These are phyloP conservation scores for Penicillium freii DNA, from an alignment of 2,329 filamentous ascomycete genomes.

Conservation along the genomic window DNA sequence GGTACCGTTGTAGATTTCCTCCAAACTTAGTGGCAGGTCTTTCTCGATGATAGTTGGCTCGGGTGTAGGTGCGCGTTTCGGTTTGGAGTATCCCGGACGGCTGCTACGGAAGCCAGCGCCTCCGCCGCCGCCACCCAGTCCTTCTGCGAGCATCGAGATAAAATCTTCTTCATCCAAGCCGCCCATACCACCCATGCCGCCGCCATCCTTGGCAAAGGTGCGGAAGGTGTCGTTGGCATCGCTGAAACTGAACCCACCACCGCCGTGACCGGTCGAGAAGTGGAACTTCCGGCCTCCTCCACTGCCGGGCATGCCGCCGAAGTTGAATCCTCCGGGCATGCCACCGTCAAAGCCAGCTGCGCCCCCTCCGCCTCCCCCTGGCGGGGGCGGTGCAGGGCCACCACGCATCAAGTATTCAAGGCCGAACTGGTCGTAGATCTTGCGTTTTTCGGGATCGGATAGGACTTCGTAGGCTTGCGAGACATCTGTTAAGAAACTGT, in stretches of 20 bases:
- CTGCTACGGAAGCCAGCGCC: constrained; percentile 34
- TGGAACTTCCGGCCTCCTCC: constrained; percentile 50
- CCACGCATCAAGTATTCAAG: constrained; percentile 88
- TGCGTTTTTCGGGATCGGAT: constrained; percentile 93
- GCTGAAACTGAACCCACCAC: constrained; percentile 75
- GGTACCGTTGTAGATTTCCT: constrained; percentile 82
- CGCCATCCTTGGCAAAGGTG: constrained; percentile 69
- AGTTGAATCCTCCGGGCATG: constrained; percentile 54
- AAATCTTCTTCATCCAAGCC: constrained; percentile 57
- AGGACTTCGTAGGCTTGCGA: constrained; percentile 98
- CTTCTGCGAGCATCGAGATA: constrained; percentile 51
- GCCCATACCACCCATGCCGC: constrained; percentile 44
- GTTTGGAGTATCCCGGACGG: constrained; percentile 26
- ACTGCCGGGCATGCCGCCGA: constrained; percentile 52
- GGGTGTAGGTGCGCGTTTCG: constrained; percentile 56
- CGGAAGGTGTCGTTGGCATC: constrained; percentile 81
- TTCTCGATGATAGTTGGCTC: constrained; percentile 91
- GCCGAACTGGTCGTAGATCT: constrained; percentile 91
- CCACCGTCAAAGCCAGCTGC: constrained; percentile 59
- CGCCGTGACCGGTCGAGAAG: constrained; percentile 49
- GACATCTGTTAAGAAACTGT: constrained; percentile 58
- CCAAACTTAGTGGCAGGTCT: constrained; percentile 73
- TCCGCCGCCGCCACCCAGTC: constrained; percentile 38
- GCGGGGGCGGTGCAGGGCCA: constrained; percentile 63
- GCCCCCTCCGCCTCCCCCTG: constrained; percentile 55